Evolutionary conservation across 768 basidiomycete genomes (phyloP).

Genomic region (Kwoniella dejecticola): DNA sequence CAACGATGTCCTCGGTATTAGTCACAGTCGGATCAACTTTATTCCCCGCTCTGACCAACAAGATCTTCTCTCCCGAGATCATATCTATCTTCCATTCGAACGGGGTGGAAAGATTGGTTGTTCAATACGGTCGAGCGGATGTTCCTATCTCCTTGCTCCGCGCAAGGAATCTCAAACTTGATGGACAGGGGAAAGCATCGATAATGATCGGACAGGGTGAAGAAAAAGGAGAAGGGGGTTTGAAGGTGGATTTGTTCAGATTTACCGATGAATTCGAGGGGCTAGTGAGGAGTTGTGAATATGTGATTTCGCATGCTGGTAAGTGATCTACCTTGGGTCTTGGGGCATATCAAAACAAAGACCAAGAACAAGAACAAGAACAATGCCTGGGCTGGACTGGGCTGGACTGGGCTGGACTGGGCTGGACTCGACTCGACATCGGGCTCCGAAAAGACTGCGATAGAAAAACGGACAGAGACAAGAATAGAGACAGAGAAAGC

Average conservation of each 20-base stretch:
- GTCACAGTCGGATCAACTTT: conserved; percentile 87
- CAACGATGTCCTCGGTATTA: conserved; percentile 58
- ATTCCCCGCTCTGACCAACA: conserved; percentile 73
- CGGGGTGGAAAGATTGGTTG: conserved; percentile 65
- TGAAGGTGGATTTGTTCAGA: conserved; percentile 65
- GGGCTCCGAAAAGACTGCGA: no score
- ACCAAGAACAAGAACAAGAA: no score
- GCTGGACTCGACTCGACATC: no score
- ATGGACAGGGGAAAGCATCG: no score
- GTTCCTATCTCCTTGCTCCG: conserved; percentile 1
- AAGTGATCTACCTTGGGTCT: conserved; percentile 48
- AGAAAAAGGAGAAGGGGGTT: conserved; percentile 9
- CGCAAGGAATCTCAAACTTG: background rate
- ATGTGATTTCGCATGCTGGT: conserved; percentile 95
- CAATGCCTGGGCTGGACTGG: no score
- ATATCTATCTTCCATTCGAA: conserved; percentile 62
- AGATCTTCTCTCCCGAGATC: conserved; percentile 64
- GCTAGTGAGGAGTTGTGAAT: conserved; percentile 67
- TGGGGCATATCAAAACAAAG: no score
- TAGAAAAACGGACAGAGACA: no score
- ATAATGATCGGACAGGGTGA: no score
- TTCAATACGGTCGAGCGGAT: conserved; percentile 70
- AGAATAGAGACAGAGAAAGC: no score
- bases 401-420: no score
- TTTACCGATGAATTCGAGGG: conserved; percentile 73